Evolutionary conservation across 148 eudicot species (phyloP).

Genomic region (Nepenthes gracilis): DNA sequence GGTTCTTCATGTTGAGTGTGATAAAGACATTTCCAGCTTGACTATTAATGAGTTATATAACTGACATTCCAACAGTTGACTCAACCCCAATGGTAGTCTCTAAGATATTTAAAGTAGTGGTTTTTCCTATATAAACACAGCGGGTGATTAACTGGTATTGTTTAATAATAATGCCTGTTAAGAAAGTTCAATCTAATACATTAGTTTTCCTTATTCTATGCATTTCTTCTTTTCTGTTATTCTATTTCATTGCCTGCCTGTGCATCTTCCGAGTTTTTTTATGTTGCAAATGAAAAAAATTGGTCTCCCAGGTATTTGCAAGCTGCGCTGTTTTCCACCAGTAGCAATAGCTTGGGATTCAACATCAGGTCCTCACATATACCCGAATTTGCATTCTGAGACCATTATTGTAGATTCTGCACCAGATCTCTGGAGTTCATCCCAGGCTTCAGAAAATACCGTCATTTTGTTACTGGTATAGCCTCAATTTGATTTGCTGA

Average conservation of each 20-base stretch:
- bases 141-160: no score
- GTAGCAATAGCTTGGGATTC: conserved; percentile 94
- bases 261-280: background rate
- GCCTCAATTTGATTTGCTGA: background rate
- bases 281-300: background rate
- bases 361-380: conserved; percentile 74
- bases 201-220: no score
- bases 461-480: conserved; percentile 68
- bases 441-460: conserved; percentile 64
- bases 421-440: conserved; percentile 83
- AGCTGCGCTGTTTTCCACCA: conserved; percentile 94
- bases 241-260: background rate
- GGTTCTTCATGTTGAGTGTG: no score
- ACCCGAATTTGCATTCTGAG: conserved; percentile 69
- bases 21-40: no score
- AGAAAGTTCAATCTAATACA: no score
- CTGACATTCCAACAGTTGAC: no score
- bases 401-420: conserved; percentile 74
- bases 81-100: no score
- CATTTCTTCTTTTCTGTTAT: background rate
- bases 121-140: no score
- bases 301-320: conserved; percentile 55
- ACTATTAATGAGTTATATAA: no score
- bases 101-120: no score
- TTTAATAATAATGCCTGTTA: no score